These are phyloP conservation scores for Fusarium agapanthi DNA, from an alignment of 2,329 filamentous ascomycete genomes.

Conservation along the genomic window DNA sequence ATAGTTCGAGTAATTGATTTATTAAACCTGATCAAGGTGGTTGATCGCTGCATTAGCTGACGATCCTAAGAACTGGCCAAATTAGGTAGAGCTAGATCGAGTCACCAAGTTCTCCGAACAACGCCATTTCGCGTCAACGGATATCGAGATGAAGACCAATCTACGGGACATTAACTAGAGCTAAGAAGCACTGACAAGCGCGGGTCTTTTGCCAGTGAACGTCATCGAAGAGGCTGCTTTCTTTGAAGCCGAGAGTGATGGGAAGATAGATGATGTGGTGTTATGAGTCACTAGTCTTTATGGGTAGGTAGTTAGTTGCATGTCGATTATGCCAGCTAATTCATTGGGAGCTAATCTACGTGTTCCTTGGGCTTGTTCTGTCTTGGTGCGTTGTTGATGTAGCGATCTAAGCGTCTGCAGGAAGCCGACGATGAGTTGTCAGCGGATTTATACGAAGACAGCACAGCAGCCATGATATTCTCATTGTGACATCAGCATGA, in stretches of 20 bases:
- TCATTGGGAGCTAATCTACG: not conserved
- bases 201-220: not conserved
- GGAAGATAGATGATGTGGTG: not conserved
- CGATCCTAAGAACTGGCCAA: not conserved
- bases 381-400: not conserved
- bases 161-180: conserved; percentile 1
- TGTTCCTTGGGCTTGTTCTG: not conserved
- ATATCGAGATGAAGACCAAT: conserved; percentile 6
- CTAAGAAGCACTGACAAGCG: not conserved
- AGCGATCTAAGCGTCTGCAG: not conserved
- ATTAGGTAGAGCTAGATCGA: conserved; percentile 2
- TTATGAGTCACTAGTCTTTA: not conserved
- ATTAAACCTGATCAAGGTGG: not conserved
- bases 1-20: not conserved
- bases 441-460: not conserved
- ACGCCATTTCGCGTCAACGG: not conserved
- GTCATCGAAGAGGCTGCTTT: not conserved
- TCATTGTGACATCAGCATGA: not conserved
- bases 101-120: not conserved
- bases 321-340: conserved; percentile 1
- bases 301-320: no score
- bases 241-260: not conserved
- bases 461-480: not conserved
- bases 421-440: conserved; percentile 17
- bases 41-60: not conserved